Evolutionary conservation across 495 filamentous ascomycete species (phyloP).

Genomic region (Neurospora sublineolata): DNA sequence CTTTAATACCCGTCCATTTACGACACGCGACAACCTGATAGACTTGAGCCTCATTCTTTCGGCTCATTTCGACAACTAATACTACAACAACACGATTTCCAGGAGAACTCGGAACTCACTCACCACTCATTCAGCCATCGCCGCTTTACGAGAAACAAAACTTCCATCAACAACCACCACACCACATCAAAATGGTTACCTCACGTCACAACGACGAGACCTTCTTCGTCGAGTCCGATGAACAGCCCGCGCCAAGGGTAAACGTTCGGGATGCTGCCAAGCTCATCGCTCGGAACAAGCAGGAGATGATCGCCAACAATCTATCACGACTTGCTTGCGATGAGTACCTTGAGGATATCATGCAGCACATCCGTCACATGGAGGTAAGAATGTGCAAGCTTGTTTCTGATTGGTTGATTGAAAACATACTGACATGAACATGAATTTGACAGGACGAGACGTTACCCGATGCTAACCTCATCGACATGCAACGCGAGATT

Average conservation of each 20-base stretch:
- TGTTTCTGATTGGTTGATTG: not conserved
- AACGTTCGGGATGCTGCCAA: slow-evolving; percentile 63
- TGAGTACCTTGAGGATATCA: slow-evolving; percentile 85
- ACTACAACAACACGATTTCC: slow-evolving; percentile 24
- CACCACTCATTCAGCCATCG: slow-evolving; percentile 24
- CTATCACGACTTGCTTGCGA: slow-evolving; percentile 70
- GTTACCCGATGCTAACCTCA: slow-evolving; percentile 87
- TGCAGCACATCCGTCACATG: slow-evolving; percentile 90
- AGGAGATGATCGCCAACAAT: slow-evolving; percentile 76
- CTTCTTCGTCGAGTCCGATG: slow-evolving; percentile 81
- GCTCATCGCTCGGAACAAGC: slow-evolving; percentile 60
- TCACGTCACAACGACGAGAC: slow-evolving; percentile 41
- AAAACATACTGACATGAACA: not conserved
- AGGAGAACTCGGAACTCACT: slow-evolving; percentile 39
- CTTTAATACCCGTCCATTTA: slow-evolving; percentile 35
- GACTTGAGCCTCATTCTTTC: slow-evolving; percentile 28
- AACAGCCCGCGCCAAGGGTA: slow-evolving; percentile 30
- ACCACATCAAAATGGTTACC: slow-evolving; percentile 61
- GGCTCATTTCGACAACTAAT: slow-evolving; percentile 27
- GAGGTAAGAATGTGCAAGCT: slow-evolving; percentile 50
- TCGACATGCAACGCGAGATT: slow-evolving; percentile 97
- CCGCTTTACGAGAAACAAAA: slow-evolving; percentile 8
- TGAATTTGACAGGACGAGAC: slow-evolving; percentile 56
- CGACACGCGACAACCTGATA: slow-evolving; percentile 10
- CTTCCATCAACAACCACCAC: not conserved